These are phyloP conservation scores for Nigrograna mackinnonii DNA, from an alignment of 2,329 filamentous ascomycete genomes.

Conservation along the genomic window DNA sequence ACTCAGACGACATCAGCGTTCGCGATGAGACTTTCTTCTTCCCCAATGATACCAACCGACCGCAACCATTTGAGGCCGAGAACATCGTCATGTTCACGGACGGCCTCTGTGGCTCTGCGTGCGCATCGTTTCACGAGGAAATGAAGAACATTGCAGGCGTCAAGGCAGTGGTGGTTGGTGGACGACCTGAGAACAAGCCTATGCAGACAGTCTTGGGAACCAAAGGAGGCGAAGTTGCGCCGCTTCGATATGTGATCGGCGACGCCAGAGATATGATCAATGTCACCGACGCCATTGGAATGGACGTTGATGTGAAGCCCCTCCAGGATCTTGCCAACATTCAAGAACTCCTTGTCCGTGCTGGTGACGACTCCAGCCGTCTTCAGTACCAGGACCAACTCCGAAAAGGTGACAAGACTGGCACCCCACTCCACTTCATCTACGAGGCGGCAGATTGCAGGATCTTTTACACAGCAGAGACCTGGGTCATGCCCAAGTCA, in stretches of 20 bases:
- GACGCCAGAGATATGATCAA: slow-evolving; percentile 20
- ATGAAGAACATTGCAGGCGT: slow-evolving; percentile 57
- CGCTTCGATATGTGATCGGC: slow-evolving; percentile 17
- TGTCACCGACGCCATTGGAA: slow-evolving; percentile 13
- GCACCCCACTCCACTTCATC: slow-evolving; percentile 59
- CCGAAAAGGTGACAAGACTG: slow-evolving; percentile 32
- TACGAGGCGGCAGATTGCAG: slow-evolving; percentile 65
- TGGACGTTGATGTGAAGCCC: no score
- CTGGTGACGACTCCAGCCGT: slow-evolving; percentile 15
- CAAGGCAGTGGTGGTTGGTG: slow-evolving; percentile 60
- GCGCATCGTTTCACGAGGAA: slow-evolving; percentile 59
- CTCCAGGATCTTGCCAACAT: slow-evolving; percentile 20
- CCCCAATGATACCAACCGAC: slow-evolving; percentile 4
- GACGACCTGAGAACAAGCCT: slow-evolving; percentile 54
- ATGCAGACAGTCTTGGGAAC: slow-evolving; percentile 67
- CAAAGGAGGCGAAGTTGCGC: slow-evolving; percentile 53
- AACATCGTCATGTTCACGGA: slow-evolving; percentile 53
- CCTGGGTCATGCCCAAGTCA: slow-evolving; percentile 51
- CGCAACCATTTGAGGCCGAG: slow-evolving; percentile 39
- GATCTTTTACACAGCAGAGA: slow-evolving; percentile 61
- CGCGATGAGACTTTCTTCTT: no score
- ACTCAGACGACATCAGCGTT: no score
- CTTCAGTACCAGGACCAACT: slow-evolving; percentile 26
- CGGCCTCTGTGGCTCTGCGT: slow-evolving; percentile 62
- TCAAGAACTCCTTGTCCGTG: slow-evolving; percentile 17